Evolutionary conservation across 352 stramenopile species (phyloP).

Genomic region (Thraustochytrium striatum): DNA sequence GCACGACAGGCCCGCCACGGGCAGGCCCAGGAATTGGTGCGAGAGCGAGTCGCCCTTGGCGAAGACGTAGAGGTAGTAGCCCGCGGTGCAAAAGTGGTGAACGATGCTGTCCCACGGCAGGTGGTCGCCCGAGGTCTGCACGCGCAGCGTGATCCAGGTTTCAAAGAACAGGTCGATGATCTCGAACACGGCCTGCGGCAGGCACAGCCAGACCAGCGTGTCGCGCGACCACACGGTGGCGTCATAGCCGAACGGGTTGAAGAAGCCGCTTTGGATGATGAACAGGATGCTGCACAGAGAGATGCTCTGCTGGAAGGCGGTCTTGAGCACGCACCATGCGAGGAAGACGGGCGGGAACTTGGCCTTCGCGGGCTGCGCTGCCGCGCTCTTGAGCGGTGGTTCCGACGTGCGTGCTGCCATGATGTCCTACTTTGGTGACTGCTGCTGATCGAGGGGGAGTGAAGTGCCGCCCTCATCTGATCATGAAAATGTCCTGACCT

Average conservation of each 20-base stretch:
- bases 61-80: constrained; percentile 44
- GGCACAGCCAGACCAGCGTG: background rate
- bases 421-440: no score
- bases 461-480: no score
- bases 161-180: constrained; percentile 42
- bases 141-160: constrained; percentile 39
- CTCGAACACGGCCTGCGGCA: constrained; percentile 44
- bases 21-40: constrained; percentile 12
- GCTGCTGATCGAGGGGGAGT: no score
- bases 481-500: no score
- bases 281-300: constrained; percentile 33
- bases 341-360: constrained; percentile 29
- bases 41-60: background rate
- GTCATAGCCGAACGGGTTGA: constrained; percentile 29
- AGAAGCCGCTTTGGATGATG: constrained; percentile 42
- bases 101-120: constrained; percentile 41
- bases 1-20: constrained; percentile 40
- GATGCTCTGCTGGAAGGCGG: constrained; percentile 26
- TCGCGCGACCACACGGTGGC: constrained; percentile 34
- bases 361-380: no score
- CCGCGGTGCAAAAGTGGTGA: constrained; percentile 21
- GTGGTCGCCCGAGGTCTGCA: constrained; percentile 27
- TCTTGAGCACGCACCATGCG: constrained; percentile 39
- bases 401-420: no score
- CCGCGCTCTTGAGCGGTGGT: no score